A percentile compares a stretch with the other conserved stretches of the same genome.
These are phyloP conservation scores for Phytopythium ostracodes DNA, from an alignment of 352 stramenopile species.

Conservation along the genomic window DNA sequence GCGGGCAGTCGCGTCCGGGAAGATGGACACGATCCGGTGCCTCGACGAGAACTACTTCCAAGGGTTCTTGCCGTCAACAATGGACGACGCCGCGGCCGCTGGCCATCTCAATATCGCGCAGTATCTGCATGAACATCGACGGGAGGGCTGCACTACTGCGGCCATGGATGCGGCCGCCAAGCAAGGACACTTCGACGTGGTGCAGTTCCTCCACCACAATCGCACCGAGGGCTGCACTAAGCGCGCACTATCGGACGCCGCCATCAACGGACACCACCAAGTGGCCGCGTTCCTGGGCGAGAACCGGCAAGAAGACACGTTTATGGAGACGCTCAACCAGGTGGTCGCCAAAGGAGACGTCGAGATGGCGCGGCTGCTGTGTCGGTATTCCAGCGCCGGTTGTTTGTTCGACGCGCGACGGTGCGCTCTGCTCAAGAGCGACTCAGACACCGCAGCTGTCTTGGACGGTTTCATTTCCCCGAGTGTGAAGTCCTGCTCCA, in stretches of 20 bases:
- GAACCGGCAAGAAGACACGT: conserved; percentile 22
- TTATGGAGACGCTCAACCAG: background rate
- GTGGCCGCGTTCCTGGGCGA: conserved; percentile 27
- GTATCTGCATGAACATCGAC: conserved; percentile 25
- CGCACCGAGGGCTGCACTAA: conserved; percentile 24
- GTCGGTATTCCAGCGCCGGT: background rate
- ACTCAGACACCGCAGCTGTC: background rate
- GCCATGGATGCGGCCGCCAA: conserved; percentile 30
- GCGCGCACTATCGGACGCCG: conserved; percentile 22
- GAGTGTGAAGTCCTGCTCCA: background rate
- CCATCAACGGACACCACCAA: conserved; percentile 16
- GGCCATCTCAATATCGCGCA: conserved; percentile 22
- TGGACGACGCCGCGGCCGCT: conserved; percentile 21
- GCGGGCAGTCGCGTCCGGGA: conserved; percentile 8
- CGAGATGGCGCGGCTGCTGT: conserved; percentile 4
- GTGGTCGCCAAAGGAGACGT: background rate
- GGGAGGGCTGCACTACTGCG: conserved; percentile 20
- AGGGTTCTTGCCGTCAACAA: conserved; percentile 17
- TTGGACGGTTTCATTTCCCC: background rate
- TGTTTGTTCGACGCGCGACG: conserved; percentile 3
- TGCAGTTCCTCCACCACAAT: conserved; percentile 27
- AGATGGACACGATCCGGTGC: conserved; percentile 19
- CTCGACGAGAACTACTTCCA: conserved; percentile 19
- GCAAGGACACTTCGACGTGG: conserved; percentile 20
- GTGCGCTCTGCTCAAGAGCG: background rate